Evolutionary conservation across 2,329 filamentous ascomycete species (phyloP).

Genomic region (Aspergillus pseudotamarii): DNA sequence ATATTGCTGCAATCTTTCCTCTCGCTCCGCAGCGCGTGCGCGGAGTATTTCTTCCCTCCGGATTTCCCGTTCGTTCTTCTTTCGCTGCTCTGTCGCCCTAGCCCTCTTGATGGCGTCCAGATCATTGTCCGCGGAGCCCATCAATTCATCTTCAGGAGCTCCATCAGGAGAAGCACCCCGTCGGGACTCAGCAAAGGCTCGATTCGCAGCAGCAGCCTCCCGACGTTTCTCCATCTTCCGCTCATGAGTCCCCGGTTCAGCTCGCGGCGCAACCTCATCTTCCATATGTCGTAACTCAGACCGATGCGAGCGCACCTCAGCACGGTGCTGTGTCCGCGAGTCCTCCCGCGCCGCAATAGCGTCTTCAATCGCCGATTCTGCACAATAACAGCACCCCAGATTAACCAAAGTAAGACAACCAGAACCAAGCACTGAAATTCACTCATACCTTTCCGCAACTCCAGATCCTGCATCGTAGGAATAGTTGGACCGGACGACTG

Average conservation of each 20-base stretch:
- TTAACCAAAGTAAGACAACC: not conserved
- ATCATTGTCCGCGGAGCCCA: slow-evolving; percentile 65
- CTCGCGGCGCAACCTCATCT: slow-evolving; percentile 80
- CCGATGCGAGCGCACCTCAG: slow-evolving; percentile 56
- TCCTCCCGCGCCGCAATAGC: slow-evolving; percentile 30
- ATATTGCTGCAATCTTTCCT: slow-evolving; percentile 71
- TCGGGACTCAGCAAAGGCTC: slow-evolving; percentile 66
- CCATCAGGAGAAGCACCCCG: slow-evolving; percentile 64
- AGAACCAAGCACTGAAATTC: not conserved
- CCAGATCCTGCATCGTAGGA: slow-evolving; percentile 74
- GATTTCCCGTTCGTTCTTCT: slow-evolving; percentile 83
- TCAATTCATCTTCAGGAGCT: slow-evolving; percentile 72
- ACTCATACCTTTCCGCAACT: slow-evolving; percentile 52
- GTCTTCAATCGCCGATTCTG: slow-evolving; percentile 37
- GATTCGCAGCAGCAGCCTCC: slow-evolving; percentile 71
- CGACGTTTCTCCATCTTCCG: slow-evolving; percentile 83
- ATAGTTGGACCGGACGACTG: slow-evolving; percentile 59
- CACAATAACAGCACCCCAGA: not conserved
- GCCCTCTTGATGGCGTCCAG: slow-evolving; percentile 67
- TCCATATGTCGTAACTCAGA: slow-evolving; percentile 36
- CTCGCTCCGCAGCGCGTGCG: slow-evolving; percentile 75
- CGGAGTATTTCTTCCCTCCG: slow-evolving; percentile 77
- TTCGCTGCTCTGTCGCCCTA: slow-evolving; percentile 66
- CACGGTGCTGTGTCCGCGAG: slow-evolving; percentile 38
- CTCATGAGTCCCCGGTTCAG: slow-evolving; percentile 80